These are phyloP conservation scores for Camelina sativa DNA, from an alignment of 345 rosid genomes.

Conservation along the genomic window DNA sequence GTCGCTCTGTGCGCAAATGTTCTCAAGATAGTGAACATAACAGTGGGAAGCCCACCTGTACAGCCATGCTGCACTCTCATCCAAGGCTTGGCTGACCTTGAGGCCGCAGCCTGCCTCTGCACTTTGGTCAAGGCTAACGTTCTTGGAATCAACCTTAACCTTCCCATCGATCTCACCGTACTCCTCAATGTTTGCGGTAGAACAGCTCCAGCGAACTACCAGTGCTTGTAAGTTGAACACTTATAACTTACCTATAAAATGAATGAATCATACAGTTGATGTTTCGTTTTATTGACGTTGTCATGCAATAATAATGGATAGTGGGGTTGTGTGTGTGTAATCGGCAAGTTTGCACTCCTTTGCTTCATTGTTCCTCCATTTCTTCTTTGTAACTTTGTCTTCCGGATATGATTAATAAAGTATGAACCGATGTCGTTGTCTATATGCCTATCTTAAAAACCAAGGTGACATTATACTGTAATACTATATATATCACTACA, in stretches of 20 bases:
- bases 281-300: constrained; percentile 1
- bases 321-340: neutral
- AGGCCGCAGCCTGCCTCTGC: constrained; percentile 63
- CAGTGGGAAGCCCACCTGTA: constrained; percentile 48
- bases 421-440: no score
- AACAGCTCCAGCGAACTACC: constrained; percentile 40
- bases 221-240: constrained; percentile 41
- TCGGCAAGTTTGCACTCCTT: constrained; percentile 30
- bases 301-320: constrained; percentile 26
- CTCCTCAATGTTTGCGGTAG: constrained; percentile 50
- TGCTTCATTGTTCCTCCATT: constrained; percentile 2
- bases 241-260: neutral
- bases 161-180: constrained; percentile 51
- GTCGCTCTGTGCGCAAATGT: constrained; percentile 48
- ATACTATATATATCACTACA: neutral
- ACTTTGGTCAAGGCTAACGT: constrained; percentile 48
- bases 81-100: constrained; percentile 52
- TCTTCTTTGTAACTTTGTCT: constrained; percentile 14
- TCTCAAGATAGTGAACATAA: constrained; percentile 45
- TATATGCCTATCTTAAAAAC: neutral
- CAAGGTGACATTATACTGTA: neutral
- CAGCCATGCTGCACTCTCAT: constrained; percentile 51
- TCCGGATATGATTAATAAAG: neutral
- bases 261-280: neutral
- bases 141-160: constrained; percentile 52